Conservation (phyloP, 305 asterid genomes). For the Fraxinus ornus region DNA sequence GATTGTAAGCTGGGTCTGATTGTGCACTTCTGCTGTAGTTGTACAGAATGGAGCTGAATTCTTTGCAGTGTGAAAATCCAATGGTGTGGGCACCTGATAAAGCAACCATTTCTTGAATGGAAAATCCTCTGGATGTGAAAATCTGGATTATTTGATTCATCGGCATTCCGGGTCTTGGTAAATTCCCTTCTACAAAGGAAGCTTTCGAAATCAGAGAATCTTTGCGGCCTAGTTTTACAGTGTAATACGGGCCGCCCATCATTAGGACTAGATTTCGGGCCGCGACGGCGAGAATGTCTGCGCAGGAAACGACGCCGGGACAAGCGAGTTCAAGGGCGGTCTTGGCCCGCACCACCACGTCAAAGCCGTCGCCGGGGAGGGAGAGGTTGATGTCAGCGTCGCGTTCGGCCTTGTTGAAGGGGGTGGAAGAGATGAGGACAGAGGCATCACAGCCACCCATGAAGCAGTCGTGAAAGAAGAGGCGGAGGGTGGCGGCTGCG, state of each 20-base stretch:
- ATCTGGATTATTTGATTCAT: conserved; percentile 54
- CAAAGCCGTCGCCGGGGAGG: conserved; percentile 94
- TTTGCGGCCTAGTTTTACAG: conserved; percentile 63
- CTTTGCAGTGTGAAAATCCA: conserved; percentile 91
- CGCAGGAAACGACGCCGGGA: conserved; percentile 85
- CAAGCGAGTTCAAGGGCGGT: conserved; percentile 77
- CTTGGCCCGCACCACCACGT: conserved; percentile 83
- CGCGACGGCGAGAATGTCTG: conserved; percentile 86
- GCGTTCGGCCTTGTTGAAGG: conserved; percentile 73
- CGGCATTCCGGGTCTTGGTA: conserved; percentile 68
- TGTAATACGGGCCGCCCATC: conserved; percentile 83
- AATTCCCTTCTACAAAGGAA: conserved; percentile 56
- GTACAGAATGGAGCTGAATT: conserved; percentile 66
- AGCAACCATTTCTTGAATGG: conserved; percentile 79
- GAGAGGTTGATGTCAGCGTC: conserved; percentile 90
- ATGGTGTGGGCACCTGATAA: conserved; percentile 90
- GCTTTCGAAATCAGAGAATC: conserved; percentile 57
- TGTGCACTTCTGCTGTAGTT: conserved; percentile 47
- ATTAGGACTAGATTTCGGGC: conserved; percentile 73
- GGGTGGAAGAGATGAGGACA: conserved; percentile 72
- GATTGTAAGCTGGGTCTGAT: conserved; percentile 67
- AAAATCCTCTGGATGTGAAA: conserved; percentile 56
- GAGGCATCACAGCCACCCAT: conserved; percentile 89
- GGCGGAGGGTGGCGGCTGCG: conserved; percentile 91
- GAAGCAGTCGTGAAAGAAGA: conserved; percentile 94